Evolutionary conservation across 441 rosid genomes (phyloP), one percentile per base, ranked within the genome.

Genomic region (Erysimum cheiri): DNA sequence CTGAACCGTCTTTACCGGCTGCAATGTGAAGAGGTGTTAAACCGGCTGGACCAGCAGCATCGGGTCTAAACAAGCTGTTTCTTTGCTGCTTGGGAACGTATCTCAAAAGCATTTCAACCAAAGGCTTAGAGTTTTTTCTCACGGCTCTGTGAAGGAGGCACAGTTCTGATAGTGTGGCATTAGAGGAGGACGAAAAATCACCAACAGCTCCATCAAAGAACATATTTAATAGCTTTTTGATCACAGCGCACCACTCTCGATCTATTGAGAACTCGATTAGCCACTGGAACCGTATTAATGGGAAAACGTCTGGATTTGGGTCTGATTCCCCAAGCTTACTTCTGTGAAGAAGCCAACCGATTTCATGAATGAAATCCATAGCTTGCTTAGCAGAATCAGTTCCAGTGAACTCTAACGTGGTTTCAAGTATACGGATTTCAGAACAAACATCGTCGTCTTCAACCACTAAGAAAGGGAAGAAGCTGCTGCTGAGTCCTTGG

Each of bases 21-120:
- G 87, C 91, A 28, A 84, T 48, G 33, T 86, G 91, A 81, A 86
- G 91, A 56, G 91, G 88, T 64, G 91, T 86, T 82, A 84, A 80
- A 40, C 88, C 87, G 29, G 80, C 87, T 17, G 87, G 87, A n/a
- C 85, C 88, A 24, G 67, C 69, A 69, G 68, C 77, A 80, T 84
- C 73, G 0, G 87, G 87, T 58, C 62, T 81, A 61, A 86, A 86
- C 26, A 81, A 24, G 37, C 48, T 67, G 37, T 59, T 75, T 65
- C 55, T 19, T 72, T 60, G 64, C 35, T 26, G 67, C 48, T 14
- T 55, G 0, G 86, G 86, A 28, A 57, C 48, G 64, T 78, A 84
- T 47, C 78, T 63, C 59, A 86, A 64, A 17, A 86, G 78, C 64
- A 80, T 70, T 28, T 83, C 88, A 50, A 84, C 87, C 91, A 86